These are phyloP conservation scores for Xylaria sp. DNA, from an alignment of 2,329 filamentous ascomycete species.

Conservation along the genomic window DNA sequence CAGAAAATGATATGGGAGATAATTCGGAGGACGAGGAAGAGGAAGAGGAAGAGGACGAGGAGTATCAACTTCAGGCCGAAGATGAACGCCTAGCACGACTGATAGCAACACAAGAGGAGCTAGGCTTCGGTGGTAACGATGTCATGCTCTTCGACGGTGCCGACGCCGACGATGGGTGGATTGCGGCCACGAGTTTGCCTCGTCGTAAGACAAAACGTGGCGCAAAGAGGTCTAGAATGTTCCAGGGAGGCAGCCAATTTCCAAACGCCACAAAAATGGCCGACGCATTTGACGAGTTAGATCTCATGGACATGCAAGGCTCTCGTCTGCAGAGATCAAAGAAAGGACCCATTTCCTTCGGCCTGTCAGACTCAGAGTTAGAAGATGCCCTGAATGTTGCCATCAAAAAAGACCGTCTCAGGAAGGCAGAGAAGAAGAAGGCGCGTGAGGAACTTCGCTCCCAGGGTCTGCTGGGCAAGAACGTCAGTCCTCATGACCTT, in stretches of 20 bases:
- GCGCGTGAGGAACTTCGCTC: constrained; percentile 72
- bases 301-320: constrained; percentile 83
- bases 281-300: constrained; percentile 70
- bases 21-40: constrained; percentile 42
- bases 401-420: constrained; percentile 71
- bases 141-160: constrained; percentile 61
- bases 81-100: constrained; percentile 68
- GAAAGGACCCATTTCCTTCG: constrained; percentile 65
- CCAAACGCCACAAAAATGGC: constrained; percentile 50
- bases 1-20: constrained; percentile 38
- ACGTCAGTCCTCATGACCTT: constrained; percentile 61
- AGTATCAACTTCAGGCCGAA: constrained; percentile 45
- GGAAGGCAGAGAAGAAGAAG: constrained; percentile 73
- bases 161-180: constrained; percentile 45
- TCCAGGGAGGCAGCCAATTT: constrained; percentile 42
- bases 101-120: constrained; percentile 65
- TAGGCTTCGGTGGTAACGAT: constrained; percentile 66
- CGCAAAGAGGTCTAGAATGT: constrained; percentile 34
- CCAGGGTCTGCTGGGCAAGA: constrained; percentile 68
- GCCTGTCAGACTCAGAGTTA: constrained; percentile 71
- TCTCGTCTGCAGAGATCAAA: constrained; percentile 68
- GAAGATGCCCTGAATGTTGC: constrained; percentile 62
- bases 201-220: constrained; percentile 40
- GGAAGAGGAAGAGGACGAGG: constrained; percentile 45
- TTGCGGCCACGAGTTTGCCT: constrained; percentile 31